Percentiles rank a stretch among this genome's conserved stretches.
phyloP scores from a whole-genome alignment of 169 alveolate genomes.

The Amoebophrya sp. region DNA sequence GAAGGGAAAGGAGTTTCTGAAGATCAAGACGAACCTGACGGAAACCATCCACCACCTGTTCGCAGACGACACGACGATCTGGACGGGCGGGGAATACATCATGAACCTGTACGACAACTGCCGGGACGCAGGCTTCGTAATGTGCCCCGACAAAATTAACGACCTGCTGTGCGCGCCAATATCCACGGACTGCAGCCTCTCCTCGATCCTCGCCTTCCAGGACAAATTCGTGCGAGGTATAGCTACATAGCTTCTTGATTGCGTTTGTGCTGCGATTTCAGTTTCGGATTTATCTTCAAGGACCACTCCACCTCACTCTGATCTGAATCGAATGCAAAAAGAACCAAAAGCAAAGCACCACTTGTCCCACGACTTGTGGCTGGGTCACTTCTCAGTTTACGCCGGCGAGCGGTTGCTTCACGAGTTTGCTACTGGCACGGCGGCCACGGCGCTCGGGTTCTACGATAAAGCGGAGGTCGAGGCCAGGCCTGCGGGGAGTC shows the following conservation, averaged over 20 bases:
- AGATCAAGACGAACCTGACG: neutral
- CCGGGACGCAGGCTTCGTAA: neutral
- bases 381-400: neutral
- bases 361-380: too few species aligned
- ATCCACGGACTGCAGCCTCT: neutral
- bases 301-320: too few species aligned
- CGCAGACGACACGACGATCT: neutral
- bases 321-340: too few species aligned
- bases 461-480: neutral
- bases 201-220: neutral
- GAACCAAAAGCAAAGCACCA: too few species aligned
- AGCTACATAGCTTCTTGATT: too few species aligned
- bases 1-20: slow-evolving; percentile 6
- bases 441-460: neutral
- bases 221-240: neutral
- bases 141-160: neutral
- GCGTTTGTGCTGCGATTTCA: too few species aligned
- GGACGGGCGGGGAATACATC: slow-evolving; percentile 4
- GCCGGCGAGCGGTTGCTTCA: neutral
- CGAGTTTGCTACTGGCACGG: neutral
- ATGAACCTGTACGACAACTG: neutral
- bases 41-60: neutral
- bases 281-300: too few species aligned
- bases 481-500: neutral
- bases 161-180: neutral